These are phyloP conservation scores for Paxillus involutus DNA, from an alignment of 768 basidiomycete species.

Conservation along the genomic window DNA sequence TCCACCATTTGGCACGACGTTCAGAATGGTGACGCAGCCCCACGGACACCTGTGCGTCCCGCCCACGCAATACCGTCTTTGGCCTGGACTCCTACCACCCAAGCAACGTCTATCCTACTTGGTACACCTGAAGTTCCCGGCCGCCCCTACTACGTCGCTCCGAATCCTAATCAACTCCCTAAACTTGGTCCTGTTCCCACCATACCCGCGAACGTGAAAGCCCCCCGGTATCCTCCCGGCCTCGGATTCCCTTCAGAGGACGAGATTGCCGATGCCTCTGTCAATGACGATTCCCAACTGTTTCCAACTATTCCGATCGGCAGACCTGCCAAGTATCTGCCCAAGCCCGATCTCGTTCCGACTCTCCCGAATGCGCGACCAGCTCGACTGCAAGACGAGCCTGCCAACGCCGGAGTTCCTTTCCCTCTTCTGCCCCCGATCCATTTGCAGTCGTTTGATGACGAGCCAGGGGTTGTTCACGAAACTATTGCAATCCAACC, in stretches of 20 bases:
- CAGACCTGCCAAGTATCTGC: neutral
- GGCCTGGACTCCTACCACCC: neutral
- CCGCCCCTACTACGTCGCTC: neutral
- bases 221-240: slow-evolving; percentile 3
- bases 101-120: neutral
- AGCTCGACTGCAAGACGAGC: too few species aligned
- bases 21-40: neutral
- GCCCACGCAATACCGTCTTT: neutral
- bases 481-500: neutral
- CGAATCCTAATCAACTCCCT: neutral
- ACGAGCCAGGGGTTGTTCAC: neutral
- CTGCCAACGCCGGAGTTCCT: neutral
- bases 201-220: neutral
- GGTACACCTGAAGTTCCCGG: neutral
- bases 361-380: too few species aligned
- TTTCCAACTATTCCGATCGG: neutral
- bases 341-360: neutral
- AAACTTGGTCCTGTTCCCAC: neutral
- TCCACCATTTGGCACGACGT: too few species aligned
- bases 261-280: neutral
- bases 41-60: neutral
- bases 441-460: neutral
- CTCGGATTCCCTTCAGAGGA: neutral
- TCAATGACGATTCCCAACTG: neutral
- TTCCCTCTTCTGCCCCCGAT: neutral